Percentiles rank a stretch among this genome's conserved stretches.
Evolutionary conservation across 2,329 filamentous ascomycete genomes (phyloP).

Genomic region (Stenocarpella maydis): DNA sequence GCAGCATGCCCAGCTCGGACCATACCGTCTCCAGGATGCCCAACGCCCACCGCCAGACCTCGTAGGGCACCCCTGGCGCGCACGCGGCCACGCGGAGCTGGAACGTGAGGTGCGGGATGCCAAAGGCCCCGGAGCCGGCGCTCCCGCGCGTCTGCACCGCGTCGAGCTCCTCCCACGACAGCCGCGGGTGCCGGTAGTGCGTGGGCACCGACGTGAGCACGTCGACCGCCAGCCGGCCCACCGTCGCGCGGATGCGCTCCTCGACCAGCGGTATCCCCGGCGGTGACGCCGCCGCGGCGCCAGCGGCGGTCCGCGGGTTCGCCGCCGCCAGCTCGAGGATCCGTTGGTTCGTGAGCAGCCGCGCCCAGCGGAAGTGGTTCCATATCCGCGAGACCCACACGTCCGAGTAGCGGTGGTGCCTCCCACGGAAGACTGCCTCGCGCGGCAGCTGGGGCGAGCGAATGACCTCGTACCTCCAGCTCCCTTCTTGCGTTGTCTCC

Average conservation of each 20-base stretch:
- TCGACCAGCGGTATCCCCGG: constrained; percentile 39
- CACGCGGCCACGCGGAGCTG: constrained; percentile 58
- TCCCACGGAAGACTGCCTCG: constrained; percentile 57
- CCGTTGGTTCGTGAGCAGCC: constrained; percentile 61
- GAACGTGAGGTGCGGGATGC: constrained; percentile 57
- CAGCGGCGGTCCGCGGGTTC: constrained; percentile 49
- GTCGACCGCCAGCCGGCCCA: constrained; percentile 52
- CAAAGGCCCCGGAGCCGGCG: constrained; percentile 56
- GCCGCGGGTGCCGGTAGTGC: constrained; percentile 60
- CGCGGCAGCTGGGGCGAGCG: constrained; percentile 46
- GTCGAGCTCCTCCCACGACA: constrained; percentile 42
- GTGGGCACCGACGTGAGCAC: constrained; percentile 56
- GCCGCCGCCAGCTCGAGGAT: constrained; percentile 52
- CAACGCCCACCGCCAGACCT: constrained; percentile 55
- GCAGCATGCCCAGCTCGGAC: constrained; percentile 60
- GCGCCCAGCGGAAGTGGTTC: constrained; percentile 67
- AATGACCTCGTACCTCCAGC: constrained; percentile 50
- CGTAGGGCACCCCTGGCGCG: constrained; percentile 53
- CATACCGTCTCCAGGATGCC: constrained; percentile 57
- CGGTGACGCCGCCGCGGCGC: constrained; percentile 40
- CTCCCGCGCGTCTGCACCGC: constrained; percentile 48
- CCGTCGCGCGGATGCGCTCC: constrained; percentile 44
- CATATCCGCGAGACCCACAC: constrained; percentile 63
- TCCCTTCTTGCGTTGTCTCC: constrained; percentile 46
- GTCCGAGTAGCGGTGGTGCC: constrained; percentile 63